Evolutionary conservation across 2,329 filamentous ascomycete species (phyloP).

Genomic region (Zymoseptoria pseudotritici): DNA sequence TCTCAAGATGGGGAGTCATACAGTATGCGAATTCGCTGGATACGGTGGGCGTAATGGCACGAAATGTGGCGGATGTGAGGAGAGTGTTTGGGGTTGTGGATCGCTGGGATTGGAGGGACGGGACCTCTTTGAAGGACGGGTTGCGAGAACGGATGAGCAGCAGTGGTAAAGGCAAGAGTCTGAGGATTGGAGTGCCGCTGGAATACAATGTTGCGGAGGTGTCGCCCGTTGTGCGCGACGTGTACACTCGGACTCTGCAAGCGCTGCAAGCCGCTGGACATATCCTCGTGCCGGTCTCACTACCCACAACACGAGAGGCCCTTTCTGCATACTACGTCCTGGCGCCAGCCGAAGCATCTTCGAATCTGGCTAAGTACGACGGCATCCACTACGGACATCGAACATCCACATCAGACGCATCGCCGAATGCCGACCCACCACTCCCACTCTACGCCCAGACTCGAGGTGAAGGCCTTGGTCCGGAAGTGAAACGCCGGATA

Average conservation of each 20-base stretch:
- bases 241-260: conserved; percentile 60
- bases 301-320: conserved; percentile 77
- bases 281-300: conserved; percentile 64
- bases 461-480: conserved; percentile 67
- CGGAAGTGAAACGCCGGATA: conserved; percentile 79
- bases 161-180: conserved; percentile 8
- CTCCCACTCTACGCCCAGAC: conserved; percentile 62
- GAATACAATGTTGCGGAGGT: conserved; percentile 90
- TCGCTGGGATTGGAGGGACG: conserved; percentile 61
- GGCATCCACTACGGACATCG: conserved; percentile 82
- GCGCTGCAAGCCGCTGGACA: conserved; percentile 59
- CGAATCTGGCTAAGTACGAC: conserved; percentile 94
- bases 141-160: conserved; percentile 46
- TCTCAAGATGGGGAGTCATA: conserved; percentile 79
- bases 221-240: conserved; percentile 56
- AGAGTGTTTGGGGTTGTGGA: conserved; percentile 43
- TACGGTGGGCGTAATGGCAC: conserved; percentile 72
- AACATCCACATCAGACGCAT: conserved; percentile 45
- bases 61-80: conserved; percentile 42
- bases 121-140: conserved; percentile 57
- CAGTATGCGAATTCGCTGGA: conserved; percentile 90
- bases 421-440: conserved; percentile 17
- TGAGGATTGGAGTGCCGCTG: conserved; percentile 52
- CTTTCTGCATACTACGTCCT: conserved; percentile 93
- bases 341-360: conserved; percentile 88